Percentiles rank a stretch among this genome's conserved stretches.
These are phyloP conservation scores for Whalleya microplaca DNA, from an alignment of 2,329 filamentous ascomycete species.

Conservation along the genomic window DNA sequence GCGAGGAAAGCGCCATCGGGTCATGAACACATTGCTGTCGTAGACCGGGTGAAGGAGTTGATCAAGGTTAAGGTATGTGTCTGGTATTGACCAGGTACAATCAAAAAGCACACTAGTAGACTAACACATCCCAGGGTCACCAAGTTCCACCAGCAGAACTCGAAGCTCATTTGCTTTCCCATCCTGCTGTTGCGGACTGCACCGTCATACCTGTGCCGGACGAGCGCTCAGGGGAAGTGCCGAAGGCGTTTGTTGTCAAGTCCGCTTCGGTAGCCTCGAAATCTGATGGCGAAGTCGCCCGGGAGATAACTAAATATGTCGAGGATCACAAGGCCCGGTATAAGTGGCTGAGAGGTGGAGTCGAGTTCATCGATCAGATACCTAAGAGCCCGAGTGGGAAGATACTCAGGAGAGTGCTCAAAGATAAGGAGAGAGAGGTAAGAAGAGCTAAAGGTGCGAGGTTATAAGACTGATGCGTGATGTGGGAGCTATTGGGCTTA, in stretches of 20 bases:
- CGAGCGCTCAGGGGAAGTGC: conserved; percentile 64
- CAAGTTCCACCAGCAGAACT: conserved; percentile 86
- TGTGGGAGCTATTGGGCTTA: no score
- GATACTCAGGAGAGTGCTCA: conserved; percentile 64
- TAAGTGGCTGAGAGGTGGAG: conserved; percentile 58
- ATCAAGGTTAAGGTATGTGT: conserved; percentile 55
- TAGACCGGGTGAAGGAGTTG: conserved; percentile 68
- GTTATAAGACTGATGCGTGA: conserved; percentile 58
- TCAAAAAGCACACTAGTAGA: not conserved
- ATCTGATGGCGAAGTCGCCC: conserved; percentile 43
- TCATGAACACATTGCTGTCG: conserved; percentile 81
- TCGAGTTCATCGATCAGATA: conserved; percentile 60
- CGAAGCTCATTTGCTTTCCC: conserved; percentile 76
- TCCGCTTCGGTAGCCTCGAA: conserved; percentile 40
- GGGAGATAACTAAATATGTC: conserved; percentile 56
- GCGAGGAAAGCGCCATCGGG: conserved; percentile 66
- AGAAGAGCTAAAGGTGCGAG: conserved; percentile 63
- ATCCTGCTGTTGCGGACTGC: conserved; percentile 75
- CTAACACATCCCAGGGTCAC: conserved; percentile 53
- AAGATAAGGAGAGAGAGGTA: conserved; percentile 69
- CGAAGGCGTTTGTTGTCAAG: conserved; percentile 70
- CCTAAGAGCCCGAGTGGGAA: conserved; percentile 69
- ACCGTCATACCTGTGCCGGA: conserved; percentile 76
- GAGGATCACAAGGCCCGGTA: conserved; percentile 60
- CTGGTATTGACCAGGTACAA: not conserved